These are phyloP conservation scores for Podospora tetraspora DNA, from an alignment of 495 filamentous ascomycete genomes.

Conservation along the genomic window DNA sequence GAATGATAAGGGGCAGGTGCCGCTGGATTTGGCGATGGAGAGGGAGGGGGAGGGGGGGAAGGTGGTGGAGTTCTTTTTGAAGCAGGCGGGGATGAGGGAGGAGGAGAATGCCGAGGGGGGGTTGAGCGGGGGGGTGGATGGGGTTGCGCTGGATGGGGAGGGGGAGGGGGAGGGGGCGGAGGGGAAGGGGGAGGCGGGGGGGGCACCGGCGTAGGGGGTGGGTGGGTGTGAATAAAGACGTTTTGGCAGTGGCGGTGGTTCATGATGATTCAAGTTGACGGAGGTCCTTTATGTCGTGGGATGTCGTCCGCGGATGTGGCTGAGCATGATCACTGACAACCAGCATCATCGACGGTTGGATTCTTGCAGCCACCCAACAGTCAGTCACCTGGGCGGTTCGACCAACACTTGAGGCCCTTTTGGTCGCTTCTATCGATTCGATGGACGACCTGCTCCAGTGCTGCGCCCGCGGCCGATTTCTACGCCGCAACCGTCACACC, in stretches of 20 bases:
- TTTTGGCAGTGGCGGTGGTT: background rate
- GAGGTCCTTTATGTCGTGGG: too few species aligned
- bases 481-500: background rate
- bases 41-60: constrained; percentile 60
- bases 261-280: background rate
- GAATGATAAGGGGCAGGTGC: constrained; percentile 80
- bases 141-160: constrained; percentile 21
- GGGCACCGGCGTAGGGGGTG: background rate
- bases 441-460: background rate
- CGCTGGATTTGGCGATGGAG: constrained; percentile 77
- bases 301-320: too few species aligned
- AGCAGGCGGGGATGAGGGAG: constrained; percentile 51
- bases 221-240: background rate
- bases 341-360: too few species aligned
- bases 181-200: background rate
- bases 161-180: constrained; percentile 5
- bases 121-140: constrained; percentile 22
- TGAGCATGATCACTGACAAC: too few species aligned
- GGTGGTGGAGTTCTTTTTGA: constrained; percentile 61
- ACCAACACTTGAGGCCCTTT: background rate
- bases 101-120: constrained; percentile 41
- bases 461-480: background rate
- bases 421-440: background rate
- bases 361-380: background rate
- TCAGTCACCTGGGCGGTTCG: too few species aligned